Evolutionary conservation across 75 land plant genomes (phyloP).

Genomic region (Sequoia sempervirens): DNA sequence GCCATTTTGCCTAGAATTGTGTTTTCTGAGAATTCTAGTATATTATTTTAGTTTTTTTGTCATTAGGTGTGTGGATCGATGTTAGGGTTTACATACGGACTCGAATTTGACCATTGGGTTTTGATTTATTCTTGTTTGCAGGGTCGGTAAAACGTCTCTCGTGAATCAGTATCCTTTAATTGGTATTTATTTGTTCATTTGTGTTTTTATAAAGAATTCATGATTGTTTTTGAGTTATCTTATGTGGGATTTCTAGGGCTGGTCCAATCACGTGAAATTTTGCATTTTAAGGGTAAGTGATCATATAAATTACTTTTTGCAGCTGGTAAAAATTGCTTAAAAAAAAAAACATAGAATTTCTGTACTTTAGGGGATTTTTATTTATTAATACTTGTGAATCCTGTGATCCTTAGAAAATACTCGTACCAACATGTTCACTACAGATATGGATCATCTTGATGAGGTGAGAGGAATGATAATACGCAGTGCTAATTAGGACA

Average conservation of each 20-base stretch:
- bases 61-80: not conserved
- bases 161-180: conserved; percentile 75
- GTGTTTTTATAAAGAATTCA: not conserved
- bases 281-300: not conserved
- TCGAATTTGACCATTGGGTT: conserved; percentile 5
- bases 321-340: not conserved
- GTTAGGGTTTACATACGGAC: not conserved
- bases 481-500: not conserved
- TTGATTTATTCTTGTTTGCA: conserved; percentile 19
- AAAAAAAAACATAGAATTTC: not conserved
- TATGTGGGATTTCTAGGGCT: not conserved
- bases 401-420: not conserved
- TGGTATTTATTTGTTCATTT: not conserved
- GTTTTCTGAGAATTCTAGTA: not conserved
- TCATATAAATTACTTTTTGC: not conserved
- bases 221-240: not conserved
- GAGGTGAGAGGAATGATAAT: not conserved
- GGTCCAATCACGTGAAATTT: not conserved
- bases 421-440: not conserved
- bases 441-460: not conserved
- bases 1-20: not conserved
- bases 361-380: not conserved
- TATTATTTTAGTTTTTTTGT: not conserved
- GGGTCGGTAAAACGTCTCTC: conserved; percentile 85
- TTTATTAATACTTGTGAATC: not conserved